Percentiles rank a stretch among this genome's conserved stretches.
Conservation (phyloP, 768 basidiomycete genomes). For the Amanita pallidorosea region DNA sequence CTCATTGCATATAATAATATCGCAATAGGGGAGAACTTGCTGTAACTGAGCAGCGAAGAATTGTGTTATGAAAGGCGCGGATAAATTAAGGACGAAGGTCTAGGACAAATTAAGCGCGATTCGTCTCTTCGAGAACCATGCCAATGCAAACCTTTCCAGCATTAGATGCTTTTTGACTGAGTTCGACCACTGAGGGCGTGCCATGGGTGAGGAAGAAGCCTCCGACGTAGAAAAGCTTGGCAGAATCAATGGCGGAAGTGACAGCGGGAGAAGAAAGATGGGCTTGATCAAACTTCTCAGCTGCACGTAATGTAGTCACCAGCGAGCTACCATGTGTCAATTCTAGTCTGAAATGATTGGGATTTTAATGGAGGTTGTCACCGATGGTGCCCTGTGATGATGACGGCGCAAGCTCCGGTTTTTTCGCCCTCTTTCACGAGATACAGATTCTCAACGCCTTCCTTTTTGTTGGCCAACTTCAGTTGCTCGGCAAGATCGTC, state of each 20-base stretch:
- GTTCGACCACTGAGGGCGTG: constrained; percentile 50
- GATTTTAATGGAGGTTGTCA: constrained; percentile 19
- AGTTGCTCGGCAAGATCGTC: constrained; percentile 89
- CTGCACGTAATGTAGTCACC: constrained; percentile 82
- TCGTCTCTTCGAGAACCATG: not conserved
- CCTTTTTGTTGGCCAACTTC: constrained; percentile 81
- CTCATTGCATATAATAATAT: constrained; percentile 95
- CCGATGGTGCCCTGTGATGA: constrained; percentile 92
- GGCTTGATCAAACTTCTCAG: constrained; percentile 78
- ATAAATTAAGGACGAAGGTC: constrained; percentile 89
- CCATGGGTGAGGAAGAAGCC: constrained; percentile 98
- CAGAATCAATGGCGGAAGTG: constrained; percentile 65
- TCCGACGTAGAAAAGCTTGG: constrained; percentile 87
- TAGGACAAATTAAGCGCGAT: constrained; percentile 16
- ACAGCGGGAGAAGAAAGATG: constrained; percentile 73
- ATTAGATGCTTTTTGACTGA: constrained; percentile 69
- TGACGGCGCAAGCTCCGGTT: constrained; percentile 94
- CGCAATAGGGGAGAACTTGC: constrained; percentile 72
- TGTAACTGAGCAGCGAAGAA: constrained; percentile 83
- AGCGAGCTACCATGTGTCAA: constrained; percentile 50
- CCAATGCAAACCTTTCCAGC: constrained; percentile 52
- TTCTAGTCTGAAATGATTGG: not conserved
- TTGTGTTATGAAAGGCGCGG: constrained; percentile 93
- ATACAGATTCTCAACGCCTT: constrained; percentile 84
- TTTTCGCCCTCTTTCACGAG: constrained; percentile 78